These are phyloP conservation scores for Rheum nobile DNA, from an alignment of 148 eudicot species.

Conservation along the genomic window DNA sequence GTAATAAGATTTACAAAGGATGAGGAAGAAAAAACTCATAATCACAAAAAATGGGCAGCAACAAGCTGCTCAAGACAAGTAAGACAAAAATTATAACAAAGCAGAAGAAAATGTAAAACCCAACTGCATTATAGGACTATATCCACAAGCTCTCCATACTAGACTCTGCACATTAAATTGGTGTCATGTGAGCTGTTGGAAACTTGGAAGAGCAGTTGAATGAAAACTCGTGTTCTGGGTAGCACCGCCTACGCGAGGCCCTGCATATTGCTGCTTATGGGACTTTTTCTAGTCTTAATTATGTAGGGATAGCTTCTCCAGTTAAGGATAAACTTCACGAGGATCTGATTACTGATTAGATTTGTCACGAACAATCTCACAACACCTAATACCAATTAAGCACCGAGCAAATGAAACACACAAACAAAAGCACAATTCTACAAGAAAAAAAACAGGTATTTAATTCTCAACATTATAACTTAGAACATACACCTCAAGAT, in stretches of 20 bases:
- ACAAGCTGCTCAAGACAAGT: neutral
- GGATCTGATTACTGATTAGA: no score
- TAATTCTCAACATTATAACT: no score
- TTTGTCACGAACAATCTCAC: no score
- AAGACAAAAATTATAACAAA: neutral
- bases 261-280: slow-evolving; percentile 9
- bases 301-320: neutral
- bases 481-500: no score
- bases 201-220: neutral
- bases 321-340: neutral
- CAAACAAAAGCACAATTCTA: no score
- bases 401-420: no score
- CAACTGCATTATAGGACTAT: neutral
- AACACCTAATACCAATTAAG: no score
- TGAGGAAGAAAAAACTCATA: neutral
- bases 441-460: no score
- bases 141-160: neutral
- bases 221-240: slow-evolving; percentile 6
- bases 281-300: neutral
- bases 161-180: neutral
- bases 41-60: neutral
- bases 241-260: neutral
- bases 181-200: slow-evolving; percentile 8
- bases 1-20: neutral
- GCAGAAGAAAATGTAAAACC: neutral